These are phyloP conservation scores for Monosporascus sp. DNA, from an alignment of 2,329 filamentous ascomycete genomes.

Conservation along the genomic window DNA sequence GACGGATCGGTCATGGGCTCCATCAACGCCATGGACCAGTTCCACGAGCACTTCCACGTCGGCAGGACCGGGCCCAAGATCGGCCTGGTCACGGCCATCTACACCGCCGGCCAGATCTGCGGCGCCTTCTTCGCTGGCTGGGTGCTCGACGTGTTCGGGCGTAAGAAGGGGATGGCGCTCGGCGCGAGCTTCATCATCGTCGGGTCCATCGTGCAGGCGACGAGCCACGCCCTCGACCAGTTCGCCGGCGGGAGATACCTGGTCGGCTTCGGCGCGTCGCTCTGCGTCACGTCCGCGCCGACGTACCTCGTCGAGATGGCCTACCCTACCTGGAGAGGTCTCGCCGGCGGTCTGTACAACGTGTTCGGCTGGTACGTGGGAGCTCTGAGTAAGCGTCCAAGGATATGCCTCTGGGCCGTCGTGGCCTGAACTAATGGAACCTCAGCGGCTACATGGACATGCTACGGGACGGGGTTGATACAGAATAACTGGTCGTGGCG, in stretches of 20 bases:
- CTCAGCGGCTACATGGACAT: constrained; percentile 44
- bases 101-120: constrained; percentile 40
- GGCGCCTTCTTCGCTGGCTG: constrained; percentile 37
- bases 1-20: constrained; percentile 37
- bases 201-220: constrained; percentile 38
- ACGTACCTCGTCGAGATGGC: constrained; percentile 44
- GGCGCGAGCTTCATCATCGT: constrained; percentile 40
- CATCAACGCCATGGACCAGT: constrained; percentile 39
- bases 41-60: constrained; percentile 34
- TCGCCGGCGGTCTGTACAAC: constrained; percentile 32
- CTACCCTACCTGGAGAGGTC: constrained; percentile 45
- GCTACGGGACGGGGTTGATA: constrained; percentile 30
- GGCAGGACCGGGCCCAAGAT: constrained; percentile 33
- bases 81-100: constrained; percentile 40
- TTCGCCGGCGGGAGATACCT: constrained; percentile 43
- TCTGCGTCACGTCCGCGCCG: constrained; percentile 44
- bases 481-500: constrained; percentile 42
- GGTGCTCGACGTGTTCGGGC: constrained; percentile 39
- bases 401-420: background rate
- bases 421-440: constrained; percentile 23
- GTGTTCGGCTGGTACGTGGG: no score
- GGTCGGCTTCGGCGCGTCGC: constrained; percentile 40
- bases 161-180: constrained; percentile 39
- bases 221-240: constrained; percentile 29
- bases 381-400: background rate